Conservation (phyloP, 345 rosid species). For the Microthlaspi erraticum region DNA sequence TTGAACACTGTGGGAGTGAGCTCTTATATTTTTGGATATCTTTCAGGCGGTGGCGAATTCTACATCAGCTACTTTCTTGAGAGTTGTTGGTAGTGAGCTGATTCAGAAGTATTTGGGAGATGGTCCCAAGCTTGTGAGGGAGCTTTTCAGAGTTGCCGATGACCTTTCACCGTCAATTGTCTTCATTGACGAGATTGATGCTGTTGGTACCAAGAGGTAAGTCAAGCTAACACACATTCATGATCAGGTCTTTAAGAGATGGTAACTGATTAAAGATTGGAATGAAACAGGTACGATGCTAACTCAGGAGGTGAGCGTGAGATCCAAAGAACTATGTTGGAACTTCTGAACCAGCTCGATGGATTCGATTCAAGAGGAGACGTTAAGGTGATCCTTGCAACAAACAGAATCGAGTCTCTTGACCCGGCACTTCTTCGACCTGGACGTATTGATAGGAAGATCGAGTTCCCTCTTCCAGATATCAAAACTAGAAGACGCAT, state of each 20-base stretch:
- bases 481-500: slow-evolving; percentile 97
- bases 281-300: slow-evolving; percentile 72
- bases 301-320: slow-evolving; percentile 98
- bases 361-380: slow-evolving; percentile 99
- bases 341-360: slow-evolving; percentile 88
- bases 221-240: slow-evolving; percentile 15
- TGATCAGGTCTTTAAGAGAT: background rate
- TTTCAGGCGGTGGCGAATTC: slow-evolving; percentile 96
- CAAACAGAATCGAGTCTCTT: slow-evolving; percentile 92
- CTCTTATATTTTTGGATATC: slow-evolving; percentile 9
- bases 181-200: slow-evolving; percentile 98
- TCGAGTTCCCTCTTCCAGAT: slow-evolving; percentile 98
- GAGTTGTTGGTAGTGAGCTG: slow-evolving; percentile 96
- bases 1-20: slow-evolving; percentile 8
- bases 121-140: slow-evolving; percentile 94
- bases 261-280: background rate
- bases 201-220: slow-evolving; percentile 94
- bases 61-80: slow-evolving; percentile 95
- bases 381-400: slow-evolving; percentile 95
- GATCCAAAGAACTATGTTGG: slow-evolving; percentile 99
- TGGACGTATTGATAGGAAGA: slow-evolving; percentile 92
- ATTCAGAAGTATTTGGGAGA: slow-evolving; percentile 98
- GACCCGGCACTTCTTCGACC: slow-evolving; percentile 99
- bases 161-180: slow-evolving; percentile 94
- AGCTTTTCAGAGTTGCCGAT: slow-evolving; percentile 96